Base-by-base conservation (phyloP, 2,329 filamentous ascomycete species). In the Phyllosticta citribraziliensis region DNA sequence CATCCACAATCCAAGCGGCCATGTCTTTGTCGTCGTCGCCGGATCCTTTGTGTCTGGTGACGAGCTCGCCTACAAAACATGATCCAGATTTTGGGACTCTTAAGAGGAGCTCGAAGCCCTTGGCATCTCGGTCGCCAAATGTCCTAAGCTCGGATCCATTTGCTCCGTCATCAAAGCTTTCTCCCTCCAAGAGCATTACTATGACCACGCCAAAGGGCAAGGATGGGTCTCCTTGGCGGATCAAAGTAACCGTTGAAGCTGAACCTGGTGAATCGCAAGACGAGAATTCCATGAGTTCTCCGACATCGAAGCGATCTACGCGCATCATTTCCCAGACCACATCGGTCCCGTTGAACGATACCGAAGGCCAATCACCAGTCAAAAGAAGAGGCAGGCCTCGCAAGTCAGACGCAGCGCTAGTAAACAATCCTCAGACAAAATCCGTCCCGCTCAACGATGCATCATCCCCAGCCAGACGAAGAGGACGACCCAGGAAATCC, bases 241-340 rank as follows among this genome's bases (percentile, higher is more conserved):
- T 80, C 68, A 78, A 76, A 61, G 78, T 80, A 60, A 80, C 78
- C 1, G 78, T 80, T 10, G 70, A 80, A 64, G 76, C 78, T 14
- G 76, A 79, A 64, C 76, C 75, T 47, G 69, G 70, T 19, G 69
- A 66, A 60, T 64, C 58, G 17, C 70, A 74, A 57, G 66, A 66
- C 40, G 72, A 73, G 50, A 70, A 71, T 61, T 56, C 64, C 11
- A 62, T 65, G 55, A 27, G 14, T 14, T 73, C 72, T 11, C 73
- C 72, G 19, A 69, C 65, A 11, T 66, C 69, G 3, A 67, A 67
- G 55, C 68, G 65, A 33, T 61, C 67, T 19, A 69, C 67, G 20
- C 65, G 70, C 33, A 71, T 70, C 19, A 69, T 67, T 57, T 62
- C 59, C 11, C 63, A 64, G 20, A 76, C 75, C 0, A 76, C 71